Percentiles rank a stretch among this genome's conserved stretches.
phyloP scores from a whole-genome alignment of 495 filamentous ascomycete genomes.

The Elaphomyces granulatus region DNA sequence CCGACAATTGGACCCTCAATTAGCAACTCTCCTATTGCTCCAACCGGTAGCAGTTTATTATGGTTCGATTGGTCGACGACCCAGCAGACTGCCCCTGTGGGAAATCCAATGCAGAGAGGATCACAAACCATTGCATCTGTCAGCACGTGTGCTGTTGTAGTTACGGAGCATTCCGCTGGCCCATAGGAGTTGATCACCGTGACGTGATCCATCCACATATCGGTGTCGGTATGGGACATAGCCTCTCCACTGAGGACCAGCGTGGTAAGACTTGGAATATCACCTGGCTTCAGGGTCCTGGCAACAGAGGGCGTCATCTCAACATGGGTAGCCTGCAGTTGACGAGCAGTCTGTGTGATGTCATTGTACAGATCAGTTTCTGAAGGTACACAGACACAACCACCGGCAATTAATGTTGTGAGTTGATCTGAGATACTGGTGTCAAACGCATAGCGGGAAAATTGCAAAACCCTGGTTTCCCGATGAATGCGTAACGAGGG shows the following conservation, averaged over 20 bases:
- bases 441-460: slow-evolving; percentile 15
- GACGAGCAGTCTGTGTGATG: slow-evolving; percentile 3
- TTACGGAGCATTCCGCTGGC: slow-evolving; percentile 12
- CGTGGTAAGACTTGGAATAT: slow-evolving; percentile 21
- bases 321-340: slow-evolving; percentile 4
- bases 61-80: slow-evolving; percentile 24
- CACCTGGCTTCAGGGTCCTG: slow-evolving; percentile 16
- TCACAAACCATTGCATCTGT: neutral
- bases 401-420: slow-evolving; percentile 12
- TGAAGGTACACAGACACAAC: slow-evolving; percentile 15
- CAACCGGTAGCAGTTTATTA: slow-evolving; percentile 20
- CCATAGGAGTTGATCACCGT: slow-evolving; percentile 14
- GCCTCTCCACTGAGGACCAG: slow-evolving; percentile 31
- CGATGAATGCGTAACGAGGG: slow-evolving; percentile 40
- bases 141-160: slow-evolving; percentile 3
- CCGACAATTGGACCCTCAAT: slow-evolving; percentile 29
- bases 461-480: slow-evolving; percentile 10
- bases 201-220: slow-evolving; percentile 1
- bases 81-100: slow-evolving; percentile 23
- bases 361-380: slow-evolving; percentile 9
- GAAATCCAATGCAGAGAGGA: slow-evolving; percentile 19
- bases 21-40: slow-evolving; percentile 28
- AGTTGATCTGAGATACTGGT: slow-evolving; percentile 10
- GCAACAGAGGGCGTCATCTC: slow-evolving; percentile 16
- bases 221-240: slow-evolving; percentile 9